phyloP scores from a whole-genome alignment of 2,329 filamentous ascomycete genomes.

The Arthroderma sp. region DNA sequence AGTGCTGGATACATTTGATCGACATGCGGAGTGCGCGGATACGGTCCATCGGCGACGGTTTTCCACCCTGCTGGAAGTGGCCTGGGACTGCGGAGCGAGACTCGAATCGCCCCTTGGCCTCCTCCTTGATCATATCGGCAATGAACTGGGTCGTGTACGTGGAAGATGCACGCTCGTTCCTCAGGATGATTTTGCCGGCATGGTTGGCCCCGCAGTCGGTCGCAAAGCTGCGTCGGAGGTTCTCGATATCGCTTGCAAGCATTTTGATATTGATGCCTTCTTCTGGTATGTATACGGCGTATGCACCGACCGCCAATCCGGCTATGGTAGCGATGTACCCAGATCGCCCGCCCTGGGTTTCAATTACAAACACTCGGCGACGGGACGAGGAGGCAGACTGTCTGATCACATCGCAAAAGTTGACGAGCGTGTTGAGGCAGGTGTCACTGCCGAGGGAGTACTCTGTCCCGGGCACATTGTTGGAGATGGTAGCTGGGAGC shows the following conservation, averaged over 20 bases:
- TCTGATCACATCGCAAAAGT: slow-evolving; percentile 94
- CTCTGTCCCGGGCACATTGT: slow-evolving; percentile 96
- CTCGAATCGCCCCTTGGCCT: slow-evolving; percentile 85
- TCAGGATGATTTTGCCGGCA: slow-evolving; percentile 86
- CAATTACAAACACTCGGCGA: slow-evolving; percentile 89
- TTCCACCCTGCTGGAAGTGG: slow-evolving; percentile 88
- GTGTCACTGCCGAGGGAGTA: slow-evolving; percentile 96
- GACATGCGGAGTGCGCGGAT: slow-evolving; percentile 83
- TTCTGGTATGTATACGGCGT: slow-evolving; percentile 92
- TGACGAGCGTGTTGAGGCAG: slow-evolving; percentile 85
- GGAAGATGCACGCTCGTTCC: slow-evolving; percentile 85
- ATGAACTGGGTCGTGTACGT: slow-evolving; percentile 90
- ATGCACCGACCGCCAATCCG: slow-evolving; percentile 80
- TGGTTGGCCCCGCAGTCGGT: slow-evolving; percentile 78
- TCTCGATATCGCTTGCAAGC: slow-evolving; percentile 79
- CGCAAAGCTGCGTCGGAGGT: slow-evolving; percentile 73
- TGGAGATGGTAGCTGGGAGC: slow-evolving; percentile 92
- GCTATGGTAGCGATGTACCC: slow-evolving; percentile 88
- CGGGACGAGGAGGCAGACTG: slow-evolving; percentile 91
- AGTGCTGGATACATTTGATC: slow-evolving; percentile 85
- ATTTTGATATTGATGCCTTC: slow-evolving; percentile 90
- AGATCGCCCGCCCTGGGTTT: slow-evolving; percentile 89
- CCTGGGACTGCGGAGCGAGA: slow-evolving; percentile 82
- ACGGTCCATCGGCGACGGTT: slow-evolving; percentile 90
- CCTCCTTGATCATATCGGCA: slow-evolving; percentile 88